phyloP scores from a whole-genome alignment of 495 filamentous ascomycete genomes.

The Hypoxylon trugodes region DNA sequence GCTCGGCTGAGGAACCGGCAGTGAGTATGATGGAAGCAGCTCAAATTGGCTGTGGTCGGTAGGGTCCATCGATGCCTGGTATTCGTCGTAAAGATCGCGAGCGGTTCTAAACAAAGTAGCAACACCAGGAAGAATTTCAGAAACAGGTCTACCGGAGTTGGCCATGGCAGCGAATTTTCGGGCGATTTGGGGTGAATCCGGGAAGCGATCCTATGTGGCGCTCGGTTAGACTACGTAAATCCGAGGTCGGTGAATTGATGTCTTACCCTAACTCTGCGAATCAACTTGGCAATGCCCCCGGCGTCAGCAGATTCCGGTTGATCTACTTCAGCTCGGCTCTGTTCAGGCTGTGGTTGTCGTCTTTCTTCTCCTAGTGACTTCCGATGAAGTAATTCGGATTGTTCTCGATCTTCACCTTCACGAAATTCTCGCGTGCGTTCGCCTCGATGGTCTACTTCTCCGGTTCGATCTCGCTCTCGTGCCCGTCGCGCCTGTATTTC shows the following conservation, averaged over 20 bases:
- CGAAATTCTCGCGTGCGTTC: background rate
- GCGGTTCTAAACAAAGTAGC: constrained; percentile 14
- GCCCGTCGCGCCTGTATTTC: background rate
- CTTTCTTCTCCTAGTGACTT: background rate
- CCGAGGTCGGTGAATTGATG: background rate
- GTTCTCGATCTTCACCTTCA: background rate
- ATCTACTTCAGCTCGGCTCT: background rate
- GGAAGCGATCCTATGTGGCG: constrained; percentile 15
- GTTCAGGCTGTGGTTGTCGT: background rate
- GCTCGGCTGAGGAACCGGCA: background rate
- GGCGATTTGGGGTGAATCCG: constrained; percentile 10
- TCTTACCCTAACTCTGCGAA: constrained; percentile 7
- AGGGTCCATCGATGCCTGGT: background rate
- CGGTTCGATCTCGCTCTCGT: background rate
- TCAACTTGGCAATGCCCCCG: background rate
- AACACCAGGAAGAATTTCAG: constrained; percentile 2
- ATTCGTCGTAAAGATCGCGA: constrained; percentile 6
- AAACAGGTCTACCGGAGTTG: background rate
- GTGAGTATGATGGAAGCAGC: background rate
- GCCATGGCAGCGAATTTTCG: constrained; percentile 8
- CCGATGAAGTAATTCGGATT: background rate
- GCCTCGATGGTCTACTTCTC: background rate
- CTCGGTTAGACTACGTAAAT: constrained; percentile 8
- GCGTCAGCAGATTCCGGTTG: background rate
- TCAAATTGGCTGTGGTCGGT: constrained; percentile 4